Percentiles rank a stretch among this genome's conserved stretches.
phyloP scores from a whole-genome alignment of 306 rosid species.

The Rosa persica region DNA sequence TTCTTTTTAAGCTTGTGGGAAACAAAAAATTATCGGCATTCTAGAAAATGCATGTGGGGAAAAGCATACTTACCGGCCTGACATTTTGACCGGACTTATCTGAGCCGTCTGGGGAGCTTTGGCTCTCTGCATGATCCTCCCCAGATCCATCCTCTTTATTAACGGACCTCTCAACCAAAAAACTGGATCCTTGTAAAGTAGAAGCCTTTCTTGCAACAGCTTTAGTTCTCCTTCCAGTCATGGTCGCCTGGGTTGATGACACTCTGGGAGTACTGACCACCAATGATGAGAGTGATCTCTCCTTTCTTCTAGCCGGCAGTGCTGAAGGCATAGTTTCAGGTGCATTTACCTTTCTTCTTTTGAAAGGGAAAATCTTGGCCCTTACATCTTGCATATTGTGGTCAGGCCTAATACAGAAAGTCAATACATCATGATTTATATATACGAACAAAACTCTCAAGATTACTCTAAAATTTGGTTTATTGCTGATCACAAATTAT shows the following conservation, averaged over 20 bases:
- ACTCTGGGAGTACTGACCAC: conserved; percentile 92
- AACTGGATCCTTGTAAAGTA: conserved; percentile 53
- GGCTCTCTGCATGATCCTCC: conserved; percentile 56
- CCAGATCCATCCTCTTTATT: conserved; percentile 58
- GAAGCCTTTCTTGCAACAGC: conserved; percentile 71
- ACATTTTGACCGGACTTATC: conserved; percentile 49
- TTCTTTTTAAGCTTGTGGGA: conserved; percentile 7
- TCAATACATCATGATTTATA: conserved; percentile 16
- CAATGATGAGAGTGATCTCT: conserved; percentile 90
- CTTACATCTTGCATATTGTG: conserved; percentile 84
- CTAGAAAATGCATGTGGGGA: background rate
- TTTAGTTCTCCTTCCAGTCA: conserved; percentile 84
- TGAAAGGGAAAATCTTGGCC: conserved; percentile 76
- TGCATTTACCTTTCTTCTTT: conserved; percentile 58
- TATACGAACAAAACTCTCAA: background rate
- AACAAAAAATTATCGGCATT: conserved; percentile 9
- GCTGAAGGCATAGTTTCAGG: conserved; percentile 60
- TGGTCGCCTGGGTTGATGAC: conserved; percentile 58
- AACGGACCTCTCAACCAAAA: conserved; percentile 52
- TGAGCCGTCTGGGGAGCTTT: conserved; percentile 64
- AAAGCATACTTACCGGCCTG: conserved; percentile 49
- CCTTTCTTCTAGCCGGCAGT: conserved; percentile 81
- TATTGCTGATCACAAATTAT: conserved; percentile 5
- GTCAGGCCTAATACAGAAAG: conserved; percentile 75
- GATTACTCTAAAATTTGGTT: conserved; percentile 12